Evolutionary conservation across 768 basidiomycete genomes (phyloP).

Genomic region (Cystobasidium tubakii): DNA sequence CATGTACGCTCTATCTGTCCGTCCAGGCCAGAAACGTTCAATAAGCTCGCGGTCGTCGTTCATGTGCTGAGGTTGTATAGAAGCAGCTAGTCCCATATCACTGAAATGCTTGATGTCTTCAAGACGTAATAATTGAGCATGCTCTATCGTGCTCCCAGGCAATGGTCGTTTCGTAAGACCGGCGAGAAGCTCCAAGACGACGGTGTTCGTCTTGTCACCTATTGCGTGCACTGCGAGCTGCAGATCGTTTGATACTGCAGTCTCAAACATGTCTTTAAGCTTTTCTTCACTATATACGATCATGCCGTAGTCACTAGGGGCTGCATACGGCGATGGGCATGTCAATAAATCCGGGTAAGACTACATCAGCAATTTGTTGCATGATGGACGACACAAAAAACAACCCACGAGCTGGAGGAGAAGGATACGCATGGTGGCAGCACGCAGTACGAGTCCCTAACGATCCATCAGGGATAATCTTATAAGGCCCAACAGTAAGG

Average conservation of each 20-base stretch:
- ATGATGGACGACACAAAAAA: too few species aligned
- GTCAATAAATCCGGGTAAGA: neutral
- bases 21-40: conserved; percentile 44
- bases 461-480: conserved; percentile 46
- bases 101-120: conserved; percentile 43
- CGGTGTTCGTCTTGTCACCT: conserved; percentile 45
- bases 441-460: conserved; percentile 45
- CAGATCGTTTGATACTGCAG: conserved; percentile 38
- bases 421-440: conserved; percentile 45
- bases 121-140: conserved; percentile 45
- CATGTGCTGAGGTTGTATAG: conserved; percentile 45
- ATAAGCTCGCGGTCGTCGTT: conserved; percentile 45
- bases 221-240: conserved; percentile 46
- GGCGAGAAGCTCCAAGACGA: conserved; percentile 40
- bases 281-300: conserved; percentile 35
- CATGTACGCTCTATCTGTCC: conserved; percentile 43
- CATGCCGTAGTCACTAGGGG: conserved; percentile 38
- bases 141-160: conserved; percentile 44
- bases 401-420: conserved; percentile 19
- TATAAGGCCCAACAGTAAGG: conserved; percentile 42
- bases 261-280: conserved; percentile 38
- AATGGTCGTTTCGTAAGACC: conserved; percentile 35
- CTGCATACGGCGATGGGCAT: neutral
- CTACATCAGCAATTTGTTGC: too few species aligned
- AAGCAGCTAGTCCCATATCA: conserved; percentile 42